Percentiles rank a stretch among this genome's conserved stretches.
These are phyloP conservation scores for Yamadazyma dushanensis DNA, from an alignment of 1,139 yeast species.

Conservation along the genomic window DNA sequence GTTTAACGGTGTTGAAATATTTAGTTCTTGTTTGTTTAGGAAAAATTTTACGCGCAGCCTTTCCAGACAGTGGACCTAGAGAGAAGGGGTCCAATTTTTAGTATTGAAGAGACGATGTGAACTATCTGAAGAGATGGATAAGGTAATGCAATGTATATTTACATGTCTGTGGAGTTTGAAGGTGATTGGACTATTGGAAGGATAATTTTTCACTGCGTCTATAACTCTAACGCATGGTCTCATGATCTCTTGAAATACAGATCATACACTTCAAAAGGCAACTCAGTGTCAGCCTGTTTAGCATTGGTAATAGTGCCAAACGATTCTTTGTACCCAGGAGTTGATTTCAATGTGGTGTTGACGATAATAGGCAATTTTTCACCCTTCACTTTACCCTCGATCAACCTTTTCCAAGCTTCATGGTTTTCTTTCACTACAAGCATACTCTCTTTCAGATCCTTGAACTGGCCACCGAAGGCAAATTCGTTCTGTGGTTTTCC, in stretches of 20 bases:
- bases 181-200: no score
- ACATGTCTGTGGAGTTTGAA: neutral
- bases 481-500: conserved; percentile 87
- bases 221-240: neutral
- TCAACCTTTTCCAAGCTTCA: conserved; percentile 69
- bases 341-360: conserved; percentile 63
- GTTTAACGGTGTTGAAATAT: neutral
- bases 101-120: neutral
- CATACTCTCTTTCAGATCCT: conserved; percentile 71
- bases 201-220: neutral
- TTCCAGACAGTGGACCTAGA: neutral
- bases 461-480: conserved; percentile 82
- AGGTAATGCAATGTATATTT: no score
- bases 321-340: conserved; percentile 35
- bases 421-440: conserved; percentile 69
- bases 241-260: conserved; percentile 12
- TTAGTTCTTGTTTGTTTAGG: neutral
- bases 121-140: neutral
- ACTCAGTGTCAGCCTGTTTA: conserved; percentile 22
- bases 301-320: conserved; percentile 19
- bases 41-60: conserved; percentile 8
- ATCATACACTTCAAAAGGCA: conserved; percentile 24
- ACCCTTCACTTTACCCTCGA: conserved; percentile 45
- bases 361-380: conserved; percentile 39
- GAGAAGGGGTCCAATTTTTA: no score